Conservation (phyloP, 1,284 basidiomycete genomes). For the Ceraceosorus guamensis region DNA sequence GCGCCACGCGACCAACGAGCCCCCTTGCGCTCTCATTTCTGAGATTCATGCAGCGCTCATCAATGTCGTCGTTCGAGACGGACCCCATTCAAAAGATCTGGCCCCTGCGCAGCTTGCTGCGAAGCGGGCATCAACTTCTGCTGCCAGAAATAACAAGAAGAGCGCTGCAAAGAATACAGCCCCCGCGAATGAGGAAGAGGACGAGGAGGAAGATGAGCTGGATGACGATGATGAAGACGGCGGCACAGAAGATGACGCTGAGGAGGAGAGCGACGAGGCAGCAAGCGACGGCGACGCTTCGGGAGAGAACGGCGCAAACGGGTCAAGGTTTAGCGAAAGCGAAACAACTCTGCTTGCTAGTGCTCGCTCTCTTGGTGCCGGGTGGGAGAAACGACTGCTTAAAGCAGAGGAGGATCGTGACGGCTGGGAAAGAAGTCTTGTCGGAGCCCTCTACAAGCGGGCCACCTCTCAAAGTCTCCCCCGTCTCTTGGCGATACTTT, state of each 20-base stretch:
- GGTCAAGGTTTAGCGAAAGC: no score
- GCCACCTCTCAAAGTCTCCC: slow-evolving; percentile 33
- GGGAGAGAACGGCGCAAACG: slow-evolving; percentile 10
- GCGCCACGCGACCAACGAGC: slow-evolving; percentile 65
- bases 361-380: slow-evolving; percentile 19
- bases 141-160: no score
- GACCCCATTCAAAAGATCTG: slow-evolving; percentile 62
- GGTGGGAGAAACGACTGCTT: slow-evolving; percentile 35
- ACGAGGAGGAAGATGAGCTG: slow-evolving; percentile 24
- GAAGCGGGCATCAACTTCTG: slow-evolving; percentile 11
- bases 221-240: slow-evolving; percentile 22
- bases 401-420: slow-evolving; percentile 30
- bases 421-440: slow-evolving; percentile 36
- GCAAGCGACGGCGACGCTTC: slow-evolving; percentile 19
- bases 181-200: slow-evolving; percentile 1
- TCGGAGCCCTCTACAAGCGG: slow-evolving; percentile 20
- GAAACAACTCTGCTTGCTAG: slow-evolving; percentile 30
- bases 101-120: slow-evolving; percentile 7
- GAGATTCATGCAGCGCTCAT: slow-evolving; percentile 85
- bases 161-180: no score
- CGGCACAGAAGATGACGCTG: slow-evolving; percentile 6
- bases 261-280: slow-evolving; percentile 9
- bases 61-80: slow-evolving; percentile 70
- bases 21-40: slow-evolving; percentile 67
- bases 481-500: slow-evolving; percentile 38